phyloP scores from a whole-genome alignment of 78 protist species.

The Dictyostelium capitatum region DNA sequence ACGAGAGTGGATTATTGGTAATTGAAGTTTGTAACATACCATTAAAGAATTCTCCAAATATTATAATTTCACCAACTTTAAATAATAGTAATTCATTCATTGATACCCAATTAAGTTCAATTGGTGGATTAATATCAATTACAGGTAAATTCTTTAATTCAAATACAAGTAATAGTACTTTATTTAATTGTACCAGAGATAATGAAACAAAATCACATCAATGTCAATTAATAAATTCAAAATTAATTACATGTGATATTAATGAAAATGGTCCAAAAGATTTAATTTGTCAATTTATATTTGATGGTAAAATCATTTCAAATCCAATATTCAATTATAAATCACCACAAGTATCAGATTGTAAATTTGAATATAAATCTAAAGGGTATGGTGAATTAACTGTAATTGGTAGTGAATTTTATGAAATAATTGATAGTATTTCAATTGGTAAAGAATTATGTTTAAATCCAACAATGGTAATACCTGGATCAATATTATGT shows the following conservation, averaged over 20 bases:
- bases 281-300: neutral
- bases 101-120: neutral
- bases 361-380: neutral
- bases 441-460: neutral
- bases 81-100: neutral
- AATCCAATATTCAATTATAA: neutral
- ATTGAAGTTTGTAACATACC: neutral
- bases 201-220: neutral
- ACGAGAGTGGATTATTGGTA: too few relatives aligned
- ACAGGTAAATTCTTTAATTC: neutral
- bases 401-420: neutral
- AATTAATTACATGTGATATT: neutral
- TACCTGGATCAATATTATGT: neutral
- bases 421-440: too few relatives aligned
- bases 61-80: neutral
- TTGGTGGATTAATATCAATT: neutral
- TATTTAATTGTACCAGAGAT: too few relatives aligned
- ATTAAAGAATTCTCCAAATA: neutral
- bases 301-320: neutral
- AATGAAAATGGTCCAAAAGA: neutral
- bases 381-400: neutral
- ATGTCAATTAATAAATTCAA: neutral
- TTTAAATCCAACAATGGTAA: neutral
- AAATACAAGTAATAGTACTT: too few relatives aligned
- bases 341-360: neutral